Evolutionary conservation across 176 grass and related monocot genomes (phyloP), one percentile per base, ranked within the genome.

Genomic region (Musa beccarii): DNA sequence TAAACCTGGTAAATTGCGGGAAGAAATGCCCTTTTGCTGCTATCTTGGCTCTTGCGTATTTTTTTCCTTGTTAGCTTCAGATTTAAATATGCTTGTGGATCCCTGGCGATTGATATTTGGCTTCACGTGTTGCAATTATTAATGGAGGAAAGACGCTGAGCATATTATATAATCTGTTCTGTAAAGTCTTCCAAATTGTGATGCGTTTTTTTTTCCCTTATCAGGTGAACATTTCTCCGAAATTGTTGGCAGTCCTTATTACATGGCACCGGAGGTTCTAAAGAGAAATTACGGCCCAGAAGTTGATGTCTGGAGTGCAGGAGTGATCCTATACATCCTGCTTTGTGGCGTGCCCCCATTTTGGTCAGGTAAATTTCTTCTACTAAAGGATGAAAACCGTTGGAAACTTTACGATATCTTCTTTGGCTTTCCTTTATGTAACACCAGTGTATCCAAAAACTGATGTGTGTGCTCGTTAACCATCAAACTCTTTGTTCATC

Each of bases 241-340:
- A 54, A 75, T 75, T 62, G 73, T 75, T 7, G 73, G 73, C 15
- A 75, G 73, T 75, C 73, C 73, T 49, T 75, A 75, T 75, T 75
- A 75, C 54, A 75, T 75, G 73, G 73, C 73, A 2, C 73, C 73
- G 19, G 73, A 75, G 73, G 73, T 75, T 75, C 54, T 75, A 49
- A 75, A 75, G 54, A 11, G 73, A 50, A 75, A 75, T 62, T 75
- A 75, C 21, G 73, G 73, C 1, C 73, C 73, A 34, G 73, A 75
- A 62, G 54, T 75, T 34, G 73, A 75, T 75, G 73, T 75, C 1
- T 75, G 73, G 73, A 75, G 73, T 61, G 73, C 73, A 34, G 73
- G 73, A 34, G 73, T 75, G 49, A 75, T 75, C 54, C 55, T 75
- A 50, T 75, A 75, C 53, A 75, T 75, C 54, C 73, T 75, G 12